Percentiles rank a stretch among this genome's conserved stretches.
phyloP scores from a whole-genome alignment of 2,329 filamentous ascomycete genomes.

The Ceratocystiopsis sp. region DNA sequence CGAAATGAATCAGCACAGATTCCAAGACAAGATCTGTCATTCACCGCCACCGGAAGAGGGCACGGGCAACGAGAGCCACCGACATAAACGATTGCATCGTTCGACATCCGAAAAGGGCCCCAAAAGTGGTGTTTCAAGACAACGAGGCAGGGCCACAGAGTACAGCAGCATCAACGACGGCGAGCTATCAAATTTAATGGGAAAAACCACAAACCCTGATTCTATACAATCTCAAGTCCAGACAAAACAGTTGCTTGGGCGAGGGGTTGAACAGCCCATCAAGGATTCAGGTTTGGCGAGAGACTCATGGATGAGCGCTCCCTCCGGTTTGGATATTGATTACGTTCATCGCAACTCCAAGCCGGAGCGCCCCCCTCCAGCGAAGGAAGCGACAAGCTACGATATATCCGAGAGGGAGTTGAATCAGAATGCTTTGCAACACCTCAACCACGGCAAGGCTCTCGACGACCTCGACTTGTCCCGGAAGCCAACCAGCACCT shows the following conservation, averaged over 20 bases:
- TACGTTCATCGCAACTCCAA: constrained; percentile 52
- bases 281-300: constrained; percentile 32
- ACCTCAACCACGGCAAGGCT: constrained; percentile 37
- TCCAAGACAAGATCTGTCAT: constrained; percentile 10
- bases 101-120: constrained; percentile 9
- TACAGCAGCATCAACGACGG: constrained; percentile 12
- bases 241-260: constrained; percentile 33
- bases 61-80: constrained; percentile 10
- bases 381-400: constrained; percentile 44
- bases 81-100: constrained; percentile 4
- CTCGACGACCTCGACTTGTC: constrained; percentile 35
- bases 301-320: constrained; percentile 90
- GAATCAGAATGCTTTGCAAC: constrained; percentile 48
- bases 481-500: constrained; percentile 45
- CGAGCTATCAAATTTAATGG: constrained; percentile 12
- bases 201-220: constrained; percentile 14
- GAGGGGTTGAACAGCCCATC: constrained; percentile 29
- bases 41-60: constrained; percentile 8
- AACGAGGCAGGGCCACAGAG: constrained; percentile 25
- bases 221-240: constrained; percentile 27
- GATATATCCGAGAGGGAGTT: constrained; percentile 67
- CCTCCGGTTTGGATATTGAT: constrained; percentile 66
- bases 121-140: constrained; percentile 11
- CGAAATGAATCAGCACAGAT: not conserved
- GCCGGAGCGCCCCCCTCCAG: constrained; percentile 28